Evolutionary conservation across 2,329 filamentous ascomycete species (phyloP), one percentile per base, ranked within the genome.

Genomic region (Penicillium sp.): DNA sequence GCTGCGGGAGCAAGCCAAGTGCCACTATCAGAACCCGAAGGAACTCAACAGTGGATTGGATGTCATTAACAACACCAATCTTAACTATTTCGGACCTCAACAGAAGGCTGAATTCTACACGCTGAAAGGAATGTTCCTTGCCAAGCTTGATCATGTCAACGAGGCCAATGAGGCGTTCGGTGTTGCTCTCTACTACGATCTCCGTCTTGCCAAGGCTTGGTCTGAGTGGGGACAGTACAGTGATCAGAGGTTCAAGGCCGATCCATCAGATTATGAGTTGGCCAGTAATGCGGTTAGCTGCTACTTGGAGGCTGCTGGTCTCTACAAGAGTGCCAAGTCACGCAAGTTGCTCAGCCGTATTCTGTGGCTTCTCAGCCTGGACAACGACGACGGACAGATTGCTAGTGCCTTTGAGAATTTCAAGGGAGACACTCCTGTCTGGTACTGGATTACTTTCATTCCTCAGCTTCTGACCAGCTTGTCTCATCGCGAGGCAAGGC

Each of bases 381-480:
- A 98, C 59, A 89, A 96, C 58, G 76, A 86, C 0, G 87, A 88
- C 60, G 87, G 87, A 9, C 84, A 79, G 25, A 83, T 98, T 45
- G 85, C 87, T 0, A 76, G 81, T 54, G 88, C 91, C 9, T 98
- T 96, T 53, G 88, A 95, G 51, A 87, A 91, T 54, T 98, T 93
- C 72, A 96, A 97, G 73, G 93, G 93, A 36, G 94, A 98, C 55
- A 94, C 89, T 2, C 89, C 90, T 0, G 88, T 94, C 9, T 99
- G 93, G 93, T 98, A 97, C 70, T 99, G 93, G 93, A 96, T 97
- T 54, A 97, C 91, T 0, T 98, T 94, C 64, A 97, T 99, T 49
- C 93, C 93, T 13, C 93, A 99, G 66, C 77, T 99, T 28, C 79
- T 99, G 20, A 91, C 88, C 29, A 93, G 91, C 36, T 76, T 98